These are phyloP conservation scores for Platanthera zijinensis DNA, from an alignment of 106 monocot species.

Conservation along the genomic window DNA sequence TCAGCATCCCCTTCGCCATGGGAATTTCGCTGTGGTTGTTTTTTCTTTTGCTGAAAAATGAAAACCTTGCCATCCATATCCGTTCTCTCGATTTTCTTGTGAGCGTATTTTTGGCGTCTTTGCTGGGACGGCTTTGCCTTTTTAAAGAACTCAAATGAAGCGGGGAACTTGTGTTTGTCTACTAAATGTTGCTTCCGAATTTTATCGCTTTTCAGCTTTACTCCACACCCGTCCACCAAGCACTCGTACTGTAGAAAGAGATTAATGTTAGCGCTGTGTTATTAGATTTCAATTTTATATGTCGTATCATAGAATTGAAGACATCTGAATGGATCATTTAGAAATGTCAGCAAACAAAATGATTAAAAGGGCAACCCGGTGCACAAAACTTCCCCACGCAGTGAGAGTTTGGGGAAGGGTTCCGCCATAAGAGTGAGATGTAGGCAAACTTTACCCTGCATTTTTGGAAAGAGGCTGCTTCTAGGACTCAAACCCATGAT, in stretches of 20 bases:
- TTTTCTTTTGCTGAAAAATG: slow-evolving; percentile 7
- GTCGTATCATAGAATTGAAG: too few species aligned
- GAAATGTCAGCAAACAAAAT: too few species aligned
- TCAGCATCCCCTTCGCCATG: not conserved
- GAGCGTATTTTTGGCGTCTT: slow-evolving; percentile 46
- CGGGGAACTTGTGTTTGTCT: slow-evolving; percentile 82
- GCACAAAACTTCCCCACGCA: too few species aligned
- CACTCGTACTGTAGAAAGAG: slow-evolving; percentile 69
- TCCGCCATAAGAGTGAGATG: too few species aligned
- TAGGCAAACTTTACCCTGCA: too few species aligned
- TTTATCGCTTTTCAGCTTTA: slow-evolving; percentile 80
- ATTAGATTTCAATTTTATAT: too few species aligned
- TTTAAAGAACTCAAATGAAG: slow-evolving; percentile 76
- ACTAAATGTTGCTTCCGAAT: slow-evolving; percentile 77
- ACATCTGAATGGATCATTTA: too few species aligned
- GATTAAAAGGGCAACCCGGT: too few species aligned
- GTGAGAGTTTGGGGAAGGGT: too few species aligned
- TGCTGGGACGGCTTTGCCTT: slow-evolving; percentile 67
- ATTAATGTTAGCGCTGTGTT: not conserved
- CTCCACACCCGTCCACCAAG: slow-evolving; percentile 87
- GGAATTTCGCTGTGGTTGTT: slow-evolving; percentile 15
- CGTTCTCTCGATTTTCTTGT: slow-evolving; percentile 18
- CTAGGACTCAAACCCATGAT: too few species aligned
- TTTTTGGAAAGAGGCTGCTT: too few species aligned
- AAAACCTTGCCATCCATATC: slow-evolving; percentile 25